A percentile compares a stretch with the other conserved stretches of the same genome.
These are phyloP conservation scores for Castanospermum australe DNA, from an alignment of 306 rosid genomes.

Conservation along the genomic window DNA sequence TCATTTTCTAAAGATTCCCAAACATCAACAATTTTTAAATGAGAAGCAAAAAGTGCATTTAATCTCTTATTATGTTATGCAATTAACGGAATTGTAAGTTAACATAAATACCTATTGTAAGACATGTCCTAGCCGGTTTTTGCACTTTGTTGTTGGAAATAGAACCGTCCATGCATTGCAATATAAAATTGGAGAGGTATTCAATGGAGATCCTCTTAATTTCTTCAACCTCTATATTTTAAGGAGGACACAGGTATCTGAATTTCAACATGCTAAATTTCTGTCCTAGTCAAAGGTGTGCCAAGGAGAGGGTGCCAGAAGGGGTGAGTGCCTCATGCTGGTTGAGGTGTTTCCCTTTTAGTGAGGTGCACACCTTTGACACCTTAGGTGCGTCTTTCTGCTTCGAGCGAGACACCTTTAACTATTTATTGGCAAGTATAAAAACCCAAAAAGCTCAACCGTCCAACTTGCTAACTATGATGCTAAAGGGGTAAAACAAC, in stretches of 20 bases:
- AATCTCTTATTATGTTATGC: constrained; percentile 4
- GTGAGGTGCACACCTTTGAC: no score
- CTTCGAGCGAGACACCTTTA: no score
- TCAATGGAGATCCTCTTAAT: constrained; percentile 7
- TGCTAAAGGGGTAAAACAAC: no score
- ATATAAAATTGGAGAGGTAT: not conserved
- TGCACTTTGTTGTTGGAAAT: constrained; percentile 20
- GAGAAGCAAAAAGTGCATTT: not conserved
- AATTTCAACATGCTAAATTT: not conserved
- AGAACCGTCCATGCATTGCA: constrained; percentile 17
- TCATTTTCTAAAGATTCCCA: not conserved
- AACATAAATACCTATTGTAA: no score
- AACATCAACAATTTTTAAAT: not conserved
- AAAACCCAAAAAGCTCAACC: no score
- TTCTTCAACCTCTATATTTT: not conserved
- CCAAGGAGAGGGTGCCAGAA: no score
- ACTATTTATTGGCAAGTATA: no score
- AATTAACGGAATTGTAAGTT: not conserved
- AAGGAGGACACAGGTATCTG: not conserved
- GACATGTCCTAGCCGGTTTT: not conserved
- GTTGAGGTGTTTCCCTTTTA: no score
- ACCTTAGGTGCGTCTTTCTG: no score
- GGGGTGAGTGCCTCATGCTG: no score
- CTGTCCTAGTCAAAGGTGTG: no score
- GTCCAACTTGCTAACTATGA: no score